phyloP scores from a whole-genome alignment of 1,139 yeast genomes.

The Yamadazyma diddensiae region DNA sequence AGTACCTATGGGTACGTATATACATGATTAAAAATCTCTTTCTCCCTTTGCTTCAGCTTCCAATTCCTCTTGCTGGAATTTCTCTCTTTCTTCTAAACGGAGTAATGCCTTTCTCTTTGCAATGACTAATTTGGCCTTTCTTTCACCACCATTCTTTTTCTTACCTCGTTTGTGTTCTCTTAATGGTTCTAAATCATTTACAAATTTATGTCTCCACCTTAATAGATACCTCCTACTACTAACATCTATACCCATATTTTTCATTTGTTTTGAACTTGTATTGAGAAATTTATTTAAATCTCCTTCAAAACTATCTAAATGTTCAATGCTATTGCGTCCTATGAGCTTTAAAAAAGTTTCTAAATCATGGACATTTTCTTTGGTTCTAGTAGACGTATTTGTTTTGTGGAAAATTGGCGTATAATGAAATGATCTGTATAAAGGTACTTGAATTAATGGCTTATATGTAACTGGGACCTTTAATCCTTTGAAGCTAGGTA shows the following conservation, averaged over 20 bases:
- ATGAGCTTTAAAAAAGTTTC: constrained; percentile 66
- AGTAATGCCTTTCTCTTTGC: constrained; percentile 70
- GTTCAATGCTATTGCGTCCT: constrained; percentile 73
- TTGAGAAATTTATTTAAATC: constrained; percentile 68
- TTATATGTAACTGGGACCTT: neutral
- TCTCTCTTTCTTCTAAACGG: constrained; percentile 42
- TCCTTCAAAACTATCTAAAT: constrained; percentile 66
- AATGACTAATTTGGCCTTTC: constrained; percentile 65
- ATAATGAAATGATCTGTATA: constrained; percentile 11
- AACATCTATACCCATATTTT: constrained; percentile 76
- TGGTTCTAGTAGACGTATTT: constrained; percentile 43
- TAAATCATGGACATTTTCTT: constrained; percentile 67
- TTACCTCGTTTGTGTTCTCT: constrained; percentile 60
- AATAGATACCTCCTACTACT: constrained; percentile 66
- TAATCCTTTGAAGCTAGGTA: constrained; percentile 5
- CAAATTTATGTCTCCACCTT: constrained; percentile 47
- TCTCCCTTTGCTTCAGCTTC: constrained; percentile 32
- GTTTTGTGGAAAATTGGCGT: constrained; percentile 21
- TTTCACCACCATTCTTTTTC: constrained; percentile 89
- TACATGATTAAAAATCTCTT: constrained; percentile 22
- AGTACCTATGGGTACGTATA: neutral
- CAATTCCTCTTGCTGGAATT: constrained; percentile 23
- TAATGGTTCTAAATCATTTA: constrained; percentile 56
- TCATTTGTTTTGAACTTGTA: constrained; percentile 56
- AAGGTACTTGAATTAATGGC: neutral